Evolutionary conservation across 441 rosid species (phyloP), one percentile per base, ranked within the genome.

Genomic region (Arabidopsis lyrata): DNA sequence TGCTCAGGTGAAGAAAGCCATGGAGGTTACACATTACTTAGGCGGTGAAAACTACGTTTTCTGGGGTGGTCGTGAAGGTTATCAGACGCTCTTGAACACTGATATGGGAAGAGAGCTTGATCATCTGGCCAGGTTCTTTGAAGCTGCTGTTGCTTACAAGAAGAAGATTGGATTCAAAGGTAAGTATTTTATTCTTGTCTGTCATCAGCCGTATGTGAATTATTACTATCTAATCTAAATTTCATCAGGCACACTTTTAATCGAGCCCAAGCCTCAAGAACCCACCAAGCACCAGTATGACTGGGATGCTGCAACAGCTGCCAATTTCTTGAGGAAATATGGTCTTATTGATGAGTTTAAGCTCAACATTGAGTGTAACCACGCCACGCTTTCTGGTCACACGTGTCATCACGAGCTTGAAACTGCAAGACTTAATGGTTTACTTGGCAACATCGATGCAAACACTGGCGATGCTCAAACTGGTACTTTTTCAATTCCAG

Each of bases 31-130:
- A 24, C 97, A 90, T 83, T 88, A 88, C 81, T 81, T 95, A 18
- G 98, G 98, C 15, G 97, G 98, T 74, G 99, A 93, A 86, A 95
- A 95, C 76, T 93, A 90, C 58, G 97, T 95, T 47, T 95, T 95
- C 75, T 93, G 98, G 99, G 99, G 99, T 57, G 99, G 99, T 50
- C 98, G 98, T 61, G 99, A 95, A 81, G 99, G 99, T 66, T 95
- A 95, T 72, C 99, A 95, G 70, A 70, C 90, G 49, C 95, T 95
- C 39, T 82, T 95, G 84, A 93, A 95, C 84, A 93, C 99, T 32
- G 96, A 95, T 80, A 91, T 95, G 99, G 97, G 78, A 82, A 88
- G 90, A 77, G 99, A 95, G 84, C 94, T 95, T 54, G 84, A 88
- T 77, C 97, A 95, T 82, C 14, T 93, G 86, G 97, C 96, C 59